Evolutionary conservation across 192 early-diverging fungal species (phyloP).

Genomic region (Endogone sp.): DNA sequence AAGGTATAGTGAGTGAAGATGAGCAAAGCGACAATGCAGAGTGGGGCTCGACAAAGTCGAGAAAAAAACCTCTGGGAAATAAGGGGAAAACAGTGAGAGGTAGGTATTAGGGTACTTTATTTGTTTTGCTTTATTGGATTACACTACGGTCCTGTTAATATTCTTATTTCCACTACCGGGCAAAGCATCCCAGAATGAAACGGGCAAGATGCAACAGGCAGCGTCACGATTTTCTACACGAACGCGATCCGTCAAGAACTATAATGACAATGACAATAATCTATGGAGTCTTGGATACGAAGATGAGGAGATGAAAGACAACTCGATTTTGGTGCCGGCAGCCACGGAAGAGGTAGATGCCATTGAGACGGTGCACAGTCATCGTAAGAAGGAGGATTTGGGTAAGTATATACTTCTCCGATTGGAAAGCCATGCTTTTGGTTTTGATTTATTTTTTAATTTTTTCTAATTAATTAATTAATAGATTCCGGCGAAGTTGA

Average conservation of each 20-base stretch:
- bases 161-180: neutral
- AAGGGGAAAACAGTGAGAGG: neutral
- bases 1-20: neutral
- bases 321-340: slow-evolving; percentile 7
- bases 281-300: slow-evolving; percentile 23
- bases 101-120: neutral
- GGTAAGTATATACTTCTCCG: slow-evolving; percentile 22
- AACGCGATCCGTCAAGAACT: slow-evolving; percentile 22
- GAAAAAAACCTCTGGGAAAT: slow-evolving; percentile 9
- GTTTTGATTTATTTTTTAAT: slow-evolving; percentile 3
- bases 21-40: neutral
- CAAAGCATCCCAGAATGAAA: neutral
- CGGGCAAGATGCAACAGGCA: slow-evolving; percentile 2
- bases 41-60: slow-evolving; percentile 13
- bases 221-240: slow-evolving; percentile 34
- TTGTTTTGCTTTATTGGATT: neutral
- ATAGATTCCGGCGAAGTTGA: slow-evolving; percentile 21
- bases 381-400: slow-evolving; percentile 26
- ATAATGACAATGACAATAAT: slow-evolving; percentile 40
- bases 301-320: slow-evolving; percentile 23
- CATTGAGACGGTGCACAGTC: slow-evolving; percentile 55
- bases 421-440: neutral
- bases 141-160: neutral
- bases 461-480: too few relatives aligned
- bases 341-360: slow-evolving; percentile 48